Base-by-base conservation (phyloP, 31 red algal genomes). In the Odonthalia washingtoniensis region DNA sequence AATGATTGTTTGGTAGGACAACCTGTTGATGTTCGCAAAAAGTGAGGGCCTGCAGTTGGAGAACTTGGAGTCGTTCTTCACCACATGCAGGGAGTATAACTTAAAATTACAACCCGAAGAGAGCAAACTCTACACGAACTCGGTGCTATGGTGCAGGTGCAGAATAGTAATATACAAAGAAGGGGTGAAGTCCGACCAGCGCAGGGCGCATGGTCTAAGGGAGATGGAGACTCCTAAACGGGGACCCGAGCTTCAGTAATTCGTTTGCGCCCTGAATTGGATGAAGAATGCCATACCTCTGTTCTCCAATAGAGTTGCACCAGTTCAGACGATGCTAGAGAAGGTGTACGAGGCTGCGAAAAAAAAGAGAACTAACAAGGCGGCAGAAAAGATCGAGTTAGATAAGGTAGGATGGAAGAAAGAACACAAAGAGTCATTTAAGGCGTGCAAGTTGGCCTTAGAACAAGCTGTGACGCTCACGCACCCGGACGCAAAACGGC, bases 1-100 rank as follows among this genome's bases (percentile, higher is more conserved):
- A 4, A 57, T 89, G 27, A 79, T 69, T 26, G 76, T 53, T 3
- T 89, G 86, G 86, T n/a, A 80, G 2, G 86, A 81, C 40, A 63
- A 81, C 46, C 78, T 89, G 34, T 26, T 89, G 17, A 35, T n/a
- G n/a, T n/a, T 81, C 5, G 65, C 21, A 42, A 75, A 39, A 16
- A n/a, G 16, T 17, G 31, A 43, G 60, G 37, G 40, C 3, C 4
- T 21, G 28, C 0, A 42, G 17, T 12, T 49, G 43, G 16, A 24
- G 37, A 0, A 76, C 42, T 6, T 43, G 41, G 0, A 27, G 38
- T 18, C 5, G 53, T 28, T 87, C 75, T 52, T 66, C 78, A 18
- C 26, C 36, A 5, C 78, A 3, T 87, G 72, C 46, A 0, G 38
- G 24, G 39, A 57, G 33, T 35, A 30, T 24, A 34, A 35, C n/a